A percentile compares a stretch with the other conserved stretches of the same genome.
Conservation (phyloP, 306 rosid genomes). For the Purshia tridentata region DNA sequence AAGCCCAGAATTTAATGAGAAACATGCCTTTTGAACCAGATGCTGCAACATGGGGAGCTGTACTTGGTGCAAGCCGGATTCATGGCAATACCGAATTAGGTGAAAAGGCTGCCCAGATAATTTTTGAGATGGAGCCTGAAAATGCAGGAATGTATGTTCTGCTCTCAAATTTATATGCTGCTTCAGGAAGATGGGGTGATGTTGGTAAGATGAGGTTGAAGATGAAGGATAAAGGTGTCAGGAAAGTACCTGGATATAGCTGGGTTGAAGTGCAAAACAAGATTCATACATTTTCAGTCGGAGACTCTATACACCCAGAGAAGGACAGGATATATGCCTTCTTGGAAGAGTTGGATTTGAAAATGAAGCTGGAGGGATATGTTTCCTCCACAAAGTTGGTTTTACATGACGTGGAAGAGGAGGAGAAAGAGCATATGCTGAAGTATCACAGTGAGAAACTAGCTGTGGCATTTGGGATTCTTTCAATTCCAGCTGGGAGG, state of each 20-base stretch:
- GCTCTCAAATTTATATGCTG: constrained; percentile 84
- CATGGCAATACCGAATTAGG: constrained; percentile 72
- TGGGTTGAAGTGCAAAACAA: constrained; percentile 83
- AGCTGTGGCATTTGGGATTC: constrained; percentile 87
- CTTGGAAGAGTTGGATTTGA: constrained; percentile 67
- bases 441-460: constrained; percentile 85
- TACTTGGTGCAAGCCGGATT: constrained; percentile 80
- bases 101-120: constrained; percentile 76
- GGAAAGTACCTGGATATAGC: constrained; percentile 79
- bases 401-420: constrained; percentile 92
- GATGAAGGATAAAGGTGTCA: constrained; percentile 73
- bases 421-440: constrained; percentile 79
- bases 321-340: constrained; percentile 62
- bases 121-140: constrained; percentile 81
- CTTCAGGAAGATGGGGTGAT: constrained; percentile 85
- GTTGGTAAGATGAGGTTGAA: constrained; percentile 67
- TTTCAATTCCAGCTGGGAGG: constrained; percentile 69
- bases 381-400: constrained; percentile 77
- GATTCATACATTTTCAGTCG: constrained; percentile 68
- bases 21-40: constrained; percentile 73
- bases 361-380: constrained; percentile 73
- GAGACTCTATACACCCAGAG: constrained; percentile 69
- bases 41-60: constrained; percentile 88
- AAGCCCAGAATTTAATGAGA: constrained; percentile 66
- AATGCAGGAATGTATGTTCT: constrained; percentile 87